phyloP scores from a whole-genome alignment of 192 early-diverging fungal genomes.

The Nowakowskiella sp. region DNA sequence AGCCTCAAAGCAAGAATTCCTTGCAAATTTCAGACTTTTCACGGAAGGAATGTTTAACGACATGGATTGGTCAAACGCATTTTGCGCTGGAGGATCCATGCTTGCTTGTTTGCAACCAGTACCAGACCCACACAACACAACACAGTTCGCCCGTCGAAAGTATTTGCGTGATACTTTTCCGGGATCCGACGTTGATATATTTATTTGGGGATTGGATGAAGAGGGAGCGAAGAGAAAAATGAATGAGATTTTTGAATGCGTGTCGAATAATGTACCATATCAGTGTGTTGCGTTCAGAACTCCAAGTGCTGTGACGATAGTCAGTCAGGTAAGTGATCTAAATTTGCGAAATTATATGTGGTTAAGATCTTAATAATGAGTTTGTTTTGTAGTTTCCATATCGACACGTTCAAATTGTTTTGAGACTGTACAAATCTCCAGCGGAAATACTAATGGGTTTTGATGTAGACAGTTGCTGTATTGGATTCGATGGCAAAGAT shows the following conservation, averaged over 20 bases:
- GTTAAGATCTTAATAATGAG: background rate
- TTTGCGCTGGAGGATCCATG: constrained; percentile 19
- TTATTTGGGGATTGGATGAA: constrained; percentile 33
- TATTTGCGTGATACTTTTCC: constrained; percentile 14
- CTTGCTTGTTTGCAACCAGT: constrained; percentile 14
- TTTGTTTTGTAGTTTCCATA: constrained; percentile 20
- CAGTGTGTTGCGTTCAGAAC: constrained; percentile 12
- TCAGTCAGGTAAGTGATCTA: constrained; percentile 12
- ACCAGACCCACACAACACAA: background rate
- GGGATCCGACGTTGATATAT: constrained; percentile 29
- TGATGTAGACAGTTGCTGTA: constrained; percentile 20
- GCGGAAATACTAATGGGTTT: constrained; percentile 25
- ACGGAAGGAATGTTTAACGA: constrained; percentile 13
- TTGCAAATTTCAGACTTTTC: constrained; percentile 21
- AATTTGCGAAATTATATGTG: background rate
- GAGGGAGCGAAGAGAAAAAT: constrained; percentile 34
- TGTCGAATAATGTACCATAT: background rate
- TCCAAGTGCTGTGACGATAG: constrained; percentile 23
- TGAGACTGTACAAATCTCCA: constrained; percentile 24
- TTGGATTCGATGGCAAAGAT: constrained; percentile 20
- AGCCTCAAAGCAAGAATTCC: constrained; percentile 14
- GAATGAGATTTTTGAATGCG: constrained; percentile 21
- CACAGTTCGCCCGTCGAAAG: constrained; percentile 7
- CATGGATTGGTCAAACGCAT: constrained; percentile 22
- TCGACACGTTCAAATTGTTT: constrained; percentile 22